These are phyloP conservation scores for Termitomyces sp. DNA, from an alignment of 768 basidiomycete species.

Conservation along the genomic window DNA sequence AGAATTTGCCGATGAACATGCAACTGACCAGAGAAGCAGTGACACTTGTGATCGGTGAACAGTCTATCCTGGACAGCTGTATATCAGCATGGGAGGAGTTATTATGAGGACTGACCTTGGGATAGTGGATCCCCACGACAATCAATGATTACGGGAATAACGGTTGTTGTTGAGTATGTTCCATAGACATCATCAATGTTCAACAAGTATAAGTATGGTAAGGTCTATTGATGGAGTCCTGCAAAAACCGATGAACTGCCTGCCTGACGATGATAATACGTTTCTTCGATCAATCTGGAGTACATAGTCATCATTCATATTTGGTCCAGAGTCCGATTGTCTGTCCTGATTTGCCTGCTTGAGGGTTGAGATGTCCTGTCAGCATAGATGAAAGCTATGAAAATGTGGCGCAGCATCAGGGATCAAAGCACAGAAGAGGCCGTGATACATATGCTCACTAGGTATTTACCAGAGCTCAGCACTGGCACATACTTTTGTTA, in stretches of 20 bases:
- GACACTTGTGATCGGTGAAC: conserved; percentile 41
- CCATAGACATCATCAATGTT: not conserved
- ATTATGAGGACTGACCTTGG: not conserved
- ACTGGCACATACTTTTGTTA: not conserved
- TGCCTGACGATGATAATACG: no score
- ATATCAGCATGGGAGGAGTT: conserved; percentile 34
- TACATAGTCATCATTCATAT: not conserved
- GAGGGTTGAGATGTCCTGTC: not conserved
- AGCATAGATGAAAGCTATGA: not conserved
- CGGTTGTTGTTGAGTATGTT: not conserved
- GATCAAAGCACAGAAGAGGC: not conserved
- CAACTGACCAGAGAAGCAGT: conserved; percentile 40
- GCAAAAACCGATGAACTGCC: not conserved
- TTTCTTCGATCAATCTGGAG: no score
- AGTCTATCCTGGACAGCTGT: conserved; percentile 51
- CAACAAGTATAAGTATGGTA: not conserved
- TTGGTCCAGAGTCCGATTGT: not conserved
- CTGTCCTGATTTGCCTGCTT: not conserved
- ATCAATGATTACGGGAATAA: not conserved
- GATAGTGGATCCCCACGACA: not conserved
- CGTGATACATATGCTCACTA: not conserved
- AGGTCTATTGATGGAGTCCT: not conserved
- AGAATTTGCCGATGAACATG: conserved; percentile 34
- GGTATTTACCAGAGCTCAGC: no score
- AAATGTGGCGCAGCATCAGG: conserved; percentile 3